A percentile compares a stretch with the other conserved stretches of the same genome.
Conservation (phyloP, 495 filamentous ascomycete species). For the Penicillium subrubescens region DNA sequence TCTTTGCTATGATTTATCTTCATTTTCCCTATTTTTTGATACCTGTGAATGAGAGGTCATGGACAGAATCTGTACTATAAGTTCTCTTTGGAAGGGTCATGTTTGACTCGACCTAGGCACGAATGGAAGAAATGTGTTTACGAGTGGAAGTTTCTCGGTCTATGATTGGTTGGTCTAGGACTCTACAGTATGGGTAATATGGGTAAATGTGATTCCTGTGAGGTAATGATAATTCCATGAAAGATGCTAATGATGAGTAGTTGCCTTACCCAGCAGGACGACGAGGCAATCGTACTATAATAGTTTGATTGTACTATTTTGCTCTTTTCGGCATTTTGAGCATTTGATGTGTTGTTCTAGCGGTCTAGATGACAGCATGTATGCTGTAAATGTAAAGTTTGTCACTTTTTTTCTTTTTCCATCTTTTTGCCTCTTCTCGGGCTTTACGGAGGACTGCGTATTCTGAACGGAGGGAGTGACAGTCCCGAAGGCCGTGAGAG, state of each 20-base stretch:
- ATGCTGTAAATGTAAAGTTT: background rate
- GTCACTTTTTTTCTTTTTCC: background rate
- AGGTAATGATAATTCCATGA: background rate
- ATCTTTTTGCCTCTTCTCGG: background rate
- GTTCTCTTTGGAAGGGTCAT: background rate
- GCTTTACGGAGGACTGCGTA: background rate
- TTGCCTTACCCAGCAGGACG: background rate
- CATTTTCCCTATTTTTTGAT: background rate
- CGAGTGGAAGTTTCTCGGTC: background rate
- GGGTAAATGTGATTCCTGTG: background rate
- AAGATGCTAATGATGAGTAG: background rate
- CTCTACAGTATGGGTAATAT: background rate
- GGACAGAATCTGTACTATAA: conserved; percentile 5
- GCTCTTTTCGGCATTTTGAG: background rate
- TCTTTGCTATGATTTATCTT: background rate
- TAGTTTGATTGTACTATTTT: no score
- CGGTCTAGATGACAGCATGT: background rate
- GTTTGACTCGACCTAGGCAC: background rate
- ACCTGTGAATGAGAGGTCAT: conserved; percentile 2
- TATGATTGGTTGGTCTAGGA: background rate
- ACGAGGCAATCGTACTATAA: background rate
- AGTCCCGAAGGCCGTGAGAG: background rate
- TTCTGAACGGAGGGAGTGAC: background rate
- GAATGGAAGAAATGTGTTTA: background rate
- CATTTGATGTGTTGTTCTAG: background rate